Evolutionary conservation across 768 basidiomycete species (phyloP).

Genomic region (Amanita brunnescens): DNA sequence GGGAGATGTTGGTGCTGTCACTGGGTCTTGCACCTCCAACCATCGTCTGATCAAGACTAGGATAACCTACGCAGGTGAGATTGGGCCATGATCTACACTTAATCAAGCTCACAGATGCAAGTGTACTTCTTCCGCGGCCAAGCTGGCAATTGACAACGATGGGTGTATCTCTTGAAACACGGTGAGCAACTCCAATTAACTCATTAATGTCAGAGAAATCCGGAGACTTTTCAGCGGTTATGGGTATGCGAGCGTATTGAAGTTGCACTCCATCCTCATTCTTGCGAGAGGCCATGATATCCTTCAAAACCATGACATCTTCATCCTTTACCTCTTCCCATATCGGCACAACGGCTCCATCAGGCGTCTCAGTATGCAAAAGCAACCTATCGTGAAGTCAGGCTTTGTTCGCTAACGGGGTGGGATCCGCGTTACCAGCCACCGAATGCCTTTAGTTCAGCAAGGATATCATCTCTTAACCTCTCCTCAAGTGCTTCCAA

Average conservation of each 20-base stretch:
- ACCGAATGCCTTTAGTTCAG: slow-evolving; percentile 76
- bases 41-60: slow-evolving; percentile 80
- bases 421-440: slow-evolving; percentile 48
- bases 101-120: slow-evolving; percentile 59
- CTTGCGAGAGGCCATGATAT: slow-evolving; percentile 67
- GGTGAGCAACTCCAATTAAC: slow-evolving; percentile 70
- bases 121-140: slow-evolving; percentile 83
- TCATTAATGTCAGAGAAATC: slow-evolving; percentile 70
- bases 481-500: slow-evolving; percentile 88
- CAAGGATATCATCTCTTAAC: slow-evolving; percentile 77
- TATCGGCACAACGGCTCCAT: slow-evolving; percentile 84
- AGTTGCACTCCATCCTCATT: slow-evolving; percentile 48
- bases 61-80: slow-evolving; percentile 43
- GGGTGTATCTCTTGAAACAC: slow-evolving; percentile 60
- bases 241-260: slow-evolving; percentile 78
- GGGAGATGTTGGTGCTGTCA: slow-evolving; percentile 29
- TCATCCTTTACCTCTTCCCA: slow-evolving; percentile 82
- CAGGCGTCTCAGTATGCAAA: slow-evolving; percentile 80
- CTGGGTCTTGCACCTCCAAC: slow-evolving; percentile 43
- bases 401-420: neutral
- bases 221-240: slow-evolving; percentile 82
- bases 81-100: neutral
- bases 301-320: slow-evolving; percentile 76
- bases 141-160: slow-evolving; percentile 96
- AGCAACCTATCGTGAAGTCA: slow-evolving; percentile 44